Evolutionary conservation across 352 stramenopile genomes (phyloP).

Genomic region (Salisapilia sapeloensis): DNA sequence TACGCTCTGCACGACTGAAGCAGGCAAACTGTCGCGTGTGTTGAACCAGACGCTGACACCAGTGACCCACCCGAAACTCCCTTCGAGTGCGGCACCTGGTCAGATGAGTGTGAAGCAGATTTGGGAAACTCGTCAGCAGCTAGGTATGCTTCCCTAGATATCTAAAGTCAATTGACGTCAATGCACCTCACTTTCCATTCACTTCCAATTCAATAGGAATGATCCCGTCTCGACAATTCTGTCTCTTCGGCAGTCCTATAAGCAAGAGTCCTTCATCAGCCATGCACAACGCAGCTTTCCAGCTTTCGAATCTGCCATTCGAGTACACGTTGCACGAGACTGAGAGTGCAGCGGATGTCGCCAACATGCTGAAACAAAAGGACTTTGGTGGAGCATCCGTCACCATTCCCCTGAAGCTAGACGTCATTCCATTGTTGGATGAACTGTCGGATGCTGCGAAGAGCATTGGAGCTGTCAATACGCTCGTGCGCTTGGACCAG

Average conservation of each 20-base stretch:
- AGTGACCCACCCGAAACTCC: conserved; percentile 88
- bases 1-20: conserved; percentile 85
- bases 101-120: conserved; percentile 92
- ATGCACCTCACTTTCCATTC: conserved; percentile 4
- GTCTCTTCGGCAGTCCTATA: conserved; percentile 94
- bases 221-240: conserved; percentile 63
- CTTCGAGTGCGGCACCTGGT: conserved; percentile 87
- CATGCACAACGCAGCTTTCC: conserved; percentile 95
- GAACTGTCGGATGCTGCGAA: conserved; percentile 84
- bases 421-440: conserved; percentile 89
- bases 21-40: conserved; percentile 87
- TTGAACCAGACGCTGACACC: conserved; percentile 92
- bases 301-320: conserved; percentile 71
- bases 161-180: conserved; percentile 12
- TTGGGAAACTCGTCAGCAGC: conserved; percentile 67
- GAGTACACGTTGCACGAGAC: conserved; percentile 82
- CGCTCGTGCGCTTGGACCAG: conserved; percentile 72
- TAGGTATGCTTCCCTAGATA: conserved; percentile 76
- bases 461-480: conserved; percentile 98
- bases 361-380: conserved; percentile 13
- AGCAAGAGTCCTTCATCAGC: conserved; percentile 89
- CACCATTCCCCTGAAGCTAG: conserved; percentile 96
- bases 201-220: background rate
- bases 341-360: conserved; percentile 15
- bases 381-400: conserved; percentile 90